A percentile compares a stretch with the other conserved stretches of the same genome.
Evolutionary conservation across 805 yeast species (phyloP).

Genomic region (Sugiyamaella valdiviana): DNA sequence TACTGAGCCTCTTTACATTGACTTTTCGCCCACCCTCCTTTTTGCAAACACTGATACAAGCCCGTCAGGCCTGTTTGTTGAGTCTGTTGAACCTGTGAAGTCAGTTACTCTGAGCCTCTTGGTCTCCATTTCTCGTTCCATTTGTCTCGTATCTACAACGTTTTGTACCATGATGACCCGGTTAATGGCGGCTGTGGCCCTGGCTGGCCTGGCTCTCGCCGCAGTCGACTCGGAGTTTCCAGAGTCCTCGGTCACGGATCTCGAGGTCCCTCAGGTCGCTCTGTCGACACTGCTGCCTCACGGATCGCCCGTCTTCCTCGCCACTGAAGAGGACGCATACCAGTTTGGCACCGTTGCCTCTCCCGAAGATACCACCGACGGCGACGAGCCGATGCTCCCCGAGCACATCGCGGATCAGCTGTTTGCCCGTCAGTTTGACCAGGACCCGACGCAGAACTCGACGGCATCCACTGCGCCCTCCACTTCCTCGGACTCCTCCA

Average conservation of each 20-base stretch:
- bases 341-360: background rate
- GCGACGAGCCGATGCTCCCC: too few relatives aligned
- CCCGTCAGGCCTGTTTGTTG: too few relatives aligned
- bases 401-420: background rate
- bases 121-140: background rate
- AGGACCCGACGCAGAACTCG: background rate
- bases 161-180: background rate
- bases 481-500: background rate
- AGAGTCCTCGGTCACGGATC: background rate
- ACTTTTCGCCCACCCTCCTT: too few relatives aligned
- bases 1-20: too few relatives aligned
- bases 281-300: conserved; percentile 3
- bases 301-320: conserved; percentile 2
- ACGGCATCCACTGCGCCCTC: background rate
- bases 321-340: conserved; percentile 5
- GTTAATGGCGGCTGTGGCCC: background rate
- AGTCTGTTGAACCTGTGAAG: too few relatives aligned
- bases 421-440: conserved; percentile 5
- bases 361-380: background rate
- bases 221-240: background rate
- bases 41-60: too few relatives aligned
- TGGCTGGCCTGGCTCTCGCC: conserved; percentile 2
- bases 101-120: background rate
- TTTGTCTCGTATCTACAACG: background rate
- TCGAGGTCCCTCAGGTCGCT: background rate